Conservation (phyloP, 768 basidiomycete genomes). For the Boletellus ananas region DNA sequence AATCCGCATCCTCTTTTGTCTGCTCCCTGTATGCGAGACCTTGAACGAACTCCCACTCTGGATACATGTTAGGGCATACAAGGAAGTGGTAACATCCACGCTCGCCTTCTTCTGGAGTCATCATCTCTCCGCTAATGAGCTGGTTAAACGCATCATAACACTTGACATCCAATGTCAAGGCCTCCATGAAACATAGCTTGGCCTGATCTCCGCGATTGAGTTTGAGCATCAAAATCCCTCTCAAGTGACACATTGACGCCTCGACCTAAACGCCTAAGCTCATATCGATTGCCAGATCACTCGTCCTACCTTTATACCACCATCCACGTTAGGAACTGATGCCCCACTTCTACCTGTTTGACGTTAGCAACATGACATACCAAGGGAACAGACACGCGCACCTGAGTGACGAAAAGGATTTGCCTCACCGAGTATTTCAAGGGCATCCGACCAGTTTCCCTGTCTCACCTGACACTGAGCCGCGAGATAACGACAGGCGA, state of each 20-base stretch:
- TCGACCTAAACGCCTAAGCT: conserved; percentile 62
- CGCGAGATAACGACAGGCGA: conserved; percentile 94
- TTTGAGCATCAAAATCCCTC: conserved; percentile 92
- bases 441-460: conserved; percentile 88
- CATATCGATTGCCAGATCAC: neutral
- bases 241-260: conserved; percentile 94
- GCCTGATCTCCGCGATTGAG: conserved; percentile 87
- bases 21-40: conserved; percentile 79
- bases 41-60: conserved; percentile 97
- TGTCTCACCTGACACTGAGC: conserved; percentile 92
- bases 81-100: neutral
- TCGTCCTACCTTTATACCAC: conserved; percentile 82
- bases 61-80: conserved; percentile 3
- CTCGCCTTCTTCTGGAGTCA: conserved; percentile 92
- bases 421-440: conserved; percentile 89
- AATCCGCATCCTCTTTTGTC: conserved; percentile 82
- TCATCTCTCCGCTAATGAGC: conserved; percentile 89
- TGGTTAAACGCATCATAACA: conserved; percentile 96
- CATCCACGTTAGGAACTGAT: conserved; percentile 77
- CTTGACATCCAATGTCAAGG: conserved; percentile 89
- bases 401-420: conserved; percentile 82
- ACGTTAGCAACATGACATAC: conserved; percentile 4
- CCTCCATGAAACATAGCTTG: conserved; percentile 95
- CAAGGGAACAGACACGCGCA: conserved; percentile 24
- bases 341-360: conserved; percentile 57